Percentiles rank a stretch among this genome's conserved stretches.
Evolutionary conservation across 2,329 filamentous ascomycete species (phyloP).

Genomic region (Zymoseptoria ardabiliae): DNA sequence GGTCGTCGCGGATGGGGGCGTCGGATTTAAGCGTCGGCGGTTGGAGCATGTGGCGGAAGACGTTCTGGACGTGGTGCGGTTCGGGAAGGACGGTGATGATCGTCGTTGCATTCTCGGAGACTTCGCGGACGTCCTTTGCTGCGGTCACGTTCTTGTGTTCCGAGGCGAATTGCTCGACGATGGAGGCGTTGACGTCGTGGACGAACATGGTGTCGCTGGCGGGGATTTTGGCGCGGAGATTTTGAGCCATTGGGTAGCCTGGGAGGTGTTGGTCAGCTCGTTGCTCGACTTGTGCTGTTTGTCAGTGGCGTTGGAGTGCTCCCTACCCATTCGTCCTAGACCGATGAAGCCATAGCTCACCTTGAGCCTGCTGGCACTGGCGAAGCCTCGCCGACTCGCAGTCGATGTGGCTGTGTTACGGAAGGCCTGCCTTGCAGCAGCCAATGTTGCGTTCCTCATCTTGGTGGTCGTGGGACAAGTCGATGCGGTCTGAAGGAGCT

Average conservation of each 20-base stretch:
- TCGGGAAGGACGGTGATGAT: constrained; percentile 87
- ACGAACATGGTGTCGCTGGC: constrained; percentile 55
- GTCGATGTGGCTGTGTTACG: constrained; percentile 15
- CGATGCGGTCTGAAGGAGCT: background rate
- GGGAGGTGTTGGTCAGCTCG: constrained; percentile 8
- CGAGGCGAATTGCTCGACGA: constrained; percentile 49
- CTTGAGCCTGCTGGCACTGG: constrained; percentile 35
- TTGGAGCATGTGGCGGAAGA: constrained; percentile 70
- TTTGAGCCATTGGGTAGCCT: constrained; percentile 66
- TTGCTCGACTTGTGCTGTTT: constrained; percentile 11
- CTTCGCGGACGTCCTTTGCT: constrained; percentile 51
- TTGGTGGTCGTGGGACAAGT: background rate
- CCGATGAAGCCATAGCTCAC: constrained; percentile 46
- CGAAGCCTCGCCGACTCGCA: constrained; percentile 35
- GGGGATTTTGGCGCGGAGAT: constrained; percentile 60
- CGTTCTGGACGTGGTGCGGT: constrained; percentile 75
- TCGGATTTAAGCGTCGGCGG: constrained; percentile 46
- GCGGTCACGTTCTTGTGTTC: constrained; percentile 48
- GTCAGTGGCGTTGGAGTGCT: background rate
- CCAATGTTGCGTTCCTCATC: constrained; percentile 12
- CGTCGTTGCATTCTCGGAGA: constrained; percentile 63
- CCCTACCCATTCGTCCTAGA: constrained; percentile 44
- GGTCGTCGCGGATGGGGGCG: constrained; percentile 44
- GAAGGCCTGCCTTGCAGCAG: constrained; percentile 14
- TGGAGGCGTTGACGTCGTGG: constrained; percentile 57